Evolutionary conservation across 2,329 filamentous ascomycete species (phyloP).

Genomic region (Mycosphaerelloides madeirae): DNA sequence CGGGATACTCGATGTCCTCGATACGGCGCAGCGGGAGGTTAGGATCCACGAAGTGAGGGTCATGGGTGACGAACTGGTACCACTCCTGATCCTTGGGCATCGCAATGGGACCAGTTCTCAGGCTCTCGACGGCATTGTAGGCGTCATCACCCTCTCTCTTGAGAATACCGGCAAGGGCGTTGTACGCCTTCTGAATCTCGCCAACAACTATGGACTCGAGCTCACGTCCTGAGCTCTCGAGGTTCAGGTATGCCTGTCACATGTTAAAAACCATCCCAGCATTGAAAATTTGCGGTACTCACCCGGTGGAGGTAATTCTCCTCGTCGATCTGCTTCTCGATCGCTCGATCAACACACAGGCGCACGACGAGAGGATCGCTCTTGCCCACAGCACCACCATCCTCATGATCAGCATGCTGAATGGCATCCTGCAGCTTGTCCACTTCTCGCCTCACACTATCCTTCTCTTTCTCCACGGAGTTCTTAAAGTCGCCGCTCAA

Average conservation of each 20-base stretch:
- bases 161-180: constrained; percentile 83
- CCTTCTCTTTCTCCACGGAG: constrained; percentile 91
- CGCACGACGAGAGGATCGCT: constrained; percentile 88
- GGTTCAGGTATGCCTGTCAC: constrained; percentile 80
- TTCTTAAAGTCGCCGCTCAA: constrained; percentile 96
- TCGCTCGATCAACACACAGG: constrained; percentile 78
- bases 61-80: constrained; percentile 72
- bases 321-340: constrained; percentile 90
- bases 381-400: constrained; percentile 76
- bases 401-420: constrained; percentile 66
- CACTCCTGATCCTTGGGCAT: constrained; percentile 95
- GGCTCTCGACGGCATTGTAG: constrained; percentile 70
- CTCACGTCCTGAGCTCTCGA: constrained; percentile 90
- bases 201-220: constrained; percentile 94
- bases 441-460: constrained; percentile 73
- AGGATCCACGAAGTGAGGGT: constrained; percentile 84
- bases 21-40: constrained; percentile 70
- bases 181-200: constrained; percentile 97
- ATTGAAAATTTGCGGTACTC: no score
- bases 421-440: constrained; percentile 76
- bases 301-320: constrained; percentile 95
- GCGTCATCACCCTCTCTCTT: constrained; percentile 85
- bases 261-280: constrained; percentile 15
- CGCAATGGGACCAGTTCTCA: constrained; percentile 78
- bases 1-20: constrained; percentile 85